Evolutionary conservation across 2,329 filamentous ascomycete species (phyloP), one percentile per base, ranked within the genome.

Genomic region (Leptographium flavum): DNA sequence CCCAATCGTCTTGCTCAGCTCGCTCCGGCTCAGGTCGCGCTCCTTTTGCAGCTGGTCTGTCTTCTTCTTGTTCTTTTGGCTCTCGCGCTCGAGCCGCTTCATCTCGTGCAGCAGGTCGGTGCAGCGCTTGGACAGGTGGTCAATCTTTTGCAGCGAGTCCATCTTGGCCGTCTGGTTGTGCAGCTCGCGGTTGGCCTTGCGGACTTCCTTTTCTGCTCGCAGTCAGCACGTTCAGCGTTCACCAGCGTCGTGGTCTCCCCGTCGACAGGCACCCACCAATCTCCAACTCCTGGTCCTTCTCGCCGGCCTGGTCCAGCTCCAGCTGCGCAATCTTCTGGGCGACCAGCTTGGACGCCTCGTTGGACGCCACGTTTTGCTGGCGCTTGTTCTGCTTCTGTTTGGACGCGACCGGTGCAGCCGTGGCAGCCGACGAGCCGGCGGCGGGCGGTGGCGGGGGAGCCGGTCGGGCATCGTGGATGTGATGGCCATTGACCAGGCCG

Each of bases 41-140:
- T 98, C 92, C 61, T 96, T 98, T 63, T 98, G 92, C 45, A 98
- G 65, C 57, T 87, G 83, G 60, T 98, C 92, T 23, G 85, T 86
- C 22, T 87, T 82, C 63, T 95, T 94, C 71, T 95, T 96, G 56
- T 90, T 92, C 65, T 94, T 96, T 50, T 85, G 76, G 58, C 94
- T 88, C 51, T 98, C 92, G 49, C 88, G 82, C 62, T 98, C 90
- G 49, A 94, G 74, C 46, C 88, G 82, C 64, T 95, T 94, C 87
- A 96, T 94, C 49, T 95, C 88, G 45, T 85, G 81, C 47, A 96
- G 70, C 5, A 96, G 75, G 57, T 96, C 88, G 49, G 85, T 87
- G 54, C 92, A 95, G 57, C 87, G 86, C 58, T 86, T 90, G 55
- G 90, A 86, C 13, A 96, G 76, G 42, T 85, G 78, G 45, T 96